Percentiles rank a stretch among this genome's conserved stretches.
Evolutionary conservation across 345 rosid species (phyloP).

Genomic region (Dipteronia dyeriana): DNA sequence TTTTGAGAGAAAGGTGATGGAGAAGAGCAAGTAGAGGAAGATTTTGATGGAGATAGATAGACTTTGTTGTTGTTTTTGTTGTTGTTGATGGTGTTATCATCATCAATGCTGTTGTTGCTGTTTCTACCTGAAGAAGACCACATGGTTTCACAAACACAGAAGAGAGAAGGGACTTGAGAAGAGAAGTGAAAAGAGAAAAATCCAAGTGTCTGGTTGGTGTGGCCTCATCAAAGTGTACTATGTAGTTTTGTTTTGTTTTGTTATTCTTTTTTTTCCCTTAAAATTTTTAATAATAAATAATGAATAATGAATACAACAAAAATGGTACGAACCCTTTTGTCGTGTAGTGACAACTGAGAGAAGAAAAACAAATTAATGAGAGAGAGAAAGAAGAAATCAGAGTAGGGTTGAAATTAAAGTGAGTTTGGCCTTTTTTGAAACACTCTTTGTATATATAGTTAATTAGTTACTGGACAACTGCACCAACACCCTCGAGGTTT

Average conservation of each 20-base stretch:
- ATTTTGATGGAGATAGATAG: slow-evolving; percentile 18
- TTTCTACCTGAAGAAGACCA: slow-evolving; percentile 9
- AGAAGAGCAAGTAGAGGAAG: slow-evolving; percentile 19
- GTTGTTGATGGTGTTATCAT: too few relatives aligned
- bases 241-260: background rate
- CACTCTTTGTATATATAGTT: too few relatives aligned
- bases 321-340: background rate
- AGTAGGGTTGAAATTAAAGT: too few relatives aligned
- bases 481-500: too few relatives aligned
- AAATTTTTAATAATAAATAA: background rate
- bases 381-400: too few relatives aligned
- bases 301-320: background rate
- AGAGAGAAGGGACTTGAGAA: background rate
- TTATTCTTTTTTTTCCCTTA: too few relatives aligned
- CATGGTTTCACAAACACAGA: slow-evolving; percentile 12
- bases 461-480: too few relatives aligned
- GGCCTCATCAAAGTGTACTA: background rate
- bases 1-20: background rate
- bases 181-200: background rate
- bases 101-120: background rate
- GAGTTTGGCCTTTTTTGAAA: too few relatives aligned
- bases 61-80: background rate
- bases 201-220: background rate
- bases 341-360: background rate
- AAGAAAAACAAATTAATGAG: too few relatives aligned